These are phyloP conservation scores for Syzygium aromaticum DNA, from an alignment of 345 rosid genomes.

Conservation along the genomic window DNA sequence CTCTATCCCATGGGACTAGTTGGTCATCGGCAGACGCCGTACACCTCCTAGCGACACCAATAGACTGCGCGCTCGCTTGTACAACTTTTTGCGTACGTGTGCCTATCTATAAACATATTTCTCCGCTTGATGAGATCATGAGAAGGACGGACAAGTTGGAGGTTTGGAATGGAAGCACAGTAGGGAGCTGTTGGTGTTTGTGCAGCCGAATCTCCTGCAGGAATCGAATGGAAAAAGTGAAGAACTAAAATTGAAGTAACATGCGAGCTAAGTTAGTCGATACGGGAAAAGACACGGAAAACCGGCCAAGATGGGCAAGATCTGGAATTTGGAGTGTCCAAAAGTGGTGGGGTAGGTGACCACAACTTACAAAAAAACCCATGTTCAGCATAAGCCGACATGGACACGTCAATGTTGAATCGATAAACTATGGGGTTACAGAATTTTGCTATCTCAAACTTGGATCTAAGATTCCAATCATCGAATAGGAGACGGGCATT, in stretches of 20 bases:
- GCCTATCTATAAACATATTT: not conserved
- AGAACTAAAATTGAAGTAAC: not conserved
- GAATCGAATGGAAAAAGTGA: not conserved
- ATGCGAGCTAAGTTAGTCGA: not conserved
- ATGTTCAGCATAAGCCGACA: not conserved
- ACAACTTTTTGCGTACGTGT: no score
- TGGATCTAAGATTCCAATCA: not conserved
- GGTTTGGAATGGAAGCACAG: not conserved
- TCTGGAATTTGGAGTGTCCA: not conserved
- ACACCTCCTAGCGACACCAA: not conserved
- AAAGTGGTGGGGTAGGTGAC: not conserved
- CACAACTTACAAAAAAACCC: not conserved
- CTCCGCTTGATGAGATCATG: not conserved
- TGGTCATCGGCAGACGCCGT: not conserved
- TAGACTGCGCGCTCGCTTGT: not conserved
- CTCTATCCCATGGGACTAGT: not conserved
- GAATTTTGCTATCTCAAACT: not conserved
- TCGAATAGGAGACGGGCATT: not conserved
- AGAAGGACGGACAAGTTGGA: not conserved
- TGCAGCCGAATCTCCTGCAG: not conserved
- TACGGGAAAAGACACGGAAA: not conserved
- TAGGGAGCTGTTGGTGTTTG: not conserved
- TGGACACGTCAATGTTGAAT: not conserved
- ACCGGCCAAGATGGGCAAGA: not conserved
- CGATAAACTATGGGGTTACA: not conserved